These are phyloP conservation scores for Mycena olivaceomarginata DNA, from an alignment of 768 basidiomycete genomes.

Conservation along the genomic window DNA sequence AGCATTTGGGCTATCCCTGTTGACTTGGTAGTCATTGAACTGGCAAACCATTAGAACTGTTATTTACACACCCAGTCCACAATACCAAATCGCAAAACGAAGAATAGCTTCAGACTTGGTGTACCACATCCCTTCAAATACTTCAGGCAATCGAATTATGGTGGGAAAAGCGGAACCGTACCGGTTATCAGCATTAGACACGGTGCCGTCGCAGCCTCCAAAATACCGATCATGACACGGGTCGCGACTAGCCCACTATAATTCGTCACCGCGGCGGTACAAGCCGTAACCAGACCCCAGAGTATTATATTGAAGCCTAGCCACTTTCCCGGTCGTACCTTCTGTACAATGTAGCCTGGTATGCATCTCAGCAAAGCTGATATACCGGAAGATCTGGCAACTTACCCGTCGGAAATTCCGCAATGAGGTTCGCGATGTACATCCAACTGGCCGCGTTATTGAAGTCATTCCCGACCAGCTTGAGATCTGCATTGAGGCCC, in stretches of 20 bases:
- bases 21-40: neutral
- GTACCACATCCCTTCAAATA: slow-evolving; percentile 42
- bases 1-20: slow-evolving; percentile 44
- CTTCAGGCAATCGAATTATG: neutral
- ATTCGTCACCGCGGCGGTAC: slow-evolving; percentile 39
- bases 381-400: neutral
- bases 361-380: neutral
- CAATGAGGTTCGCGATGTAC: slow-evolving; percentile 43
- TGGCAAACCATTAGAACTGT: neutral
- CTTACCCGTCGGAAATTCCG: slow-evolving; percentile 41
- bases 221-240: slow-evolving; percentile 41
- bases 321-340: slow-evolving; percentile 44
- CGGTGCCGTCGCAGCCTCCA: slow-evolving; percentile 43
- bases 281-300: slow-evolving; percentile 44
- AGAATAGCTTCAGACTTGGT: slow-evolving; percentile 42
- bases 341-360: slow-evolving; percentile 42
- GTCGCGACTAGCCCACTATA: slow-evolving; percentile 39
- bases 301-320: slow-evolving; percentile 40
- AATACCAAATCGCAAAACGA: slow-evolving; percentile 45
- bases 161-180: neutral
- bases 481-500: slow-evolving; percentile 42
- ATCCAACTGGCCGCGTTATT: slow-evolving; percentile 43
- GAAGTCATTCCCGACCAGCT: slow-evolving; percentile 41
- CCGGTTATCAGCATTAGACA: slow-evolving; percentile 45
- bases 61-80: slow-evolving; percentile 35